Percentiles rank a stretch among this genome's conserved stretches.
phyloP scores from a whole-genome alignment of 1,284 basidiomycete genomes.

The Leccinum subatratum region DNA sequence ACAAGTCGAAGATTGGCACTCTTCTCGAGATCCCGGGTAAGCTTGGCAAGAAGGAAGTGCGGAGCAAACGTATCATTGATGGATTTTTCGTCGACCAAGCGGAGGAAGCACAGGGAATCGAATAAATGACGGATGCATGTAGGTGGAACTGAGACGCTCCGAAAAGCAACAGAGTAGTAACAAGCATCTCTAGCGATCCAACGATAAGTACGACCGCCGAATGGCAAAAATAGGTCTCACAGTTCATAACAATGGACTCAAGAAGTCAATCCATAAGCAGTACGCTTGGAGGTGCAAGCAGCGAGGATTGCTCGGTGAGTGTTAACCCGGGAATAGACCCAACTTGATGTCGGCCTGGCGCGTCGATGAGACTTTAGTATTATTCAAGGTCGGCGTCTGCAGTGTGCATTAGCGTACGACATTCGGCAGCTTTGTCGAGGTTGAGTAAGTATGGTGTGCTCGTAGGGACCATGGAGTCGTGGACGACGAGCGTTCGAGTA shows the following conservation, averaged over 20 bases:
- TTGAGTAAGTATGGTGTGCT: too few relatives aligned
- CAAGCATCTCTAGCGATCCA: conserved; percentile 33
- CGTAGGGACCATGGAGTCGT: too few relatives aligned
- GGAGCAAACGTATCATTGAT: conserved; percentile 35
- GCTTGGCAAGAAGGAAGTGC: conserved; percentile 40
- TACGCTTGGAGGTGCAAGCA: conserved; percentile 24
- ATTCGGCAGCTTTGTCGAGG: too few relatives aligned
- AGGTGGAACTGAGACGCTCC: conserved; percentile 30
- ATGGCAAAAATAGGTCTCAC: conserved; percentile 13
- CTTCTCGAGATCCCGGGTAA: conserved; percentile 31
- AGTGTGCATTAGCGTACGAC: too few relatives aligned
- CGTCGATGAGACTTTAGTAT: too few relatives aligned
- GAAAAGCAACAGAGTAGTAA: conserved; percentile 22
- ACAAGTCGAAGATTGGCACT: conserved; percentile 30
- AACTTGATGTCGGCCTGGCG: too few relatives aligned
- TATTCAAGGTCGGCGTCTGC: too few relatives aligned
- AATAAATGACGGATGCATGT: conserved; percentile 26
- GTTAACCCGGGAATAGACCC: conserved; percentile 5
- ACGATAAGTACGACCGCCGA: background rate
- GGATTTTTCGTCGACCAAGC: conserved; percentile 25
- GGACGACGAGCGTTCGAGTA: too few relatives aligned
- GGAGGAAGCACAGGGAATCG: conserved; percentile 23
- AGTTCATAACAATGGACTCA: conserved; percentile 24
- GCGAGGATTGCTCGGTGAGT: conserved; percentile 31
- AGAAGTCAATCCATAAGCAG: conserved; percentile 24